Base-by-base conservation (phyloP, 371 early-diverging fungal species). In the Mycotypha africana region DNA sequence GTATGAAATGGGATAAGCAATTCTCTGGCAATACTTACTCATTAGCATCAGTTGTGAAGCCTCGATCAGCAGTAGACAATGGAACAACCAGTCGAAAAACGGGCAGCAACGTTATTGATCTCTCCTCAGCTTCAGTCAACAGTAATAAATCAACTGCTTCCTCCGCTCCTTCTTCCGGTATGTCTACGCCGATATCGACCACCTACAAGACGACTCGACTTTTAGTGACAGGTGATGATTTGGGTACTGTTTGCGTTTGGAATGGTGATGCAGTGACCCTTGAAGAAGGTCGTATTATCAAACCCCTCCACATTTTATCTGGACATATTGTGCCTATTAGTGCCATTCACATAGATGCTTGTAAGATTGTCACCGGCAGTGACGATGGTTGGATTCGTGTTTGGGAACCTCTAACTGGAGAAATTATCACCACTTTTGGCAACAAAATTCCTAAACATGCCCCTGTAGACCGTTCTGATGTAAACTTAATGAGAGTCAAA, bases 331-430 rank as follows among this genome's bases (percentile, higher is more conserved):
- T 48, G 9, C 49, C 63, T 10, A 71, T 76, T n/a, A 73, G 74
- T 38, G 52, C 60, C 2, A 44, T 74, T 0, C 61, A 53, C 32
- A 24, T 74, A 25, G 77, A 76, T 45, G 67, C 60, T 0, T 71
- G 42, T 25, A 76, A 76, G 34, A 32, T 76, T 15, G 60, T 76
- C 2, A 63, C 63, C 26, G 77, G 77, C 16, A 72, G 72, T 38
- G 64, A 60, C 24, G 76, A 76, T 49, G 76, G 76, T 0, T 68
- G 70, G 72, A 71, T 76, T 17, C 56, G 58, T 22, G 44, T 70
- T 14, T 72, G 68, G 68, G 70, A 76, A 43, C 74, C 70, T 9
- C 33, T 76, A 10, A 69, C 70, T n/a, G 74, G 69, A 1, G 23
- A 15, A 3, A 55, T 48, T 24, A 42, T 58, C n/a, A 47, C 49